Evolutionary conservation across 2,329 filamentous ascomycete species (phyloP), one percentile per base, ranked within the genome.

Genomic region (Apiospora phragmitis): DNA sequence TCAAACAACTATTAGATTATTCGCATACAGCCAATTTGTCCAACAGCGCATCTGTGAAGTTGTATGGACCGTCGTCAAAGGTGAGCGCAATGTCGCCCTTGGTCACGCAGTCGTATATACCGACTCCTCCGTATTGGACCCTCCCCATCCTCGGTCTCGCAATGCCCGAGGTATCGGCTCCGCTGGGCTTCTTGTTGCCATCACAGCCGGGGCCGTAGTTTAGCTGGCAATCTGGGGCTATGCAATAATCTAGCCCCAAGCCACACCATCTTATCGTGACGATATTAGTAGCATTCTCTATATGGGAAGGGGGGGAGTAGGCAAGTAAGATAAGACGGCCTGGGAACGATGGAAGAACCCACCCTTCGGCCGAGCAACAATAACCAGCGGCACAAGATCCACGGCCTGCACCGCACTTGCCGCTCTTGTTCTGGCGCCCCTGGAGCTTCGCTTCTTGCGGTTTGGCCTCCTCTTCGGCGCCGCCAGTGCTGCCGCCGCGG

Each of bases 61-160:
- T 80, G 70, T 85, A 87, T 49, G 89, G 90, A 2, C 90, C 90
- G 77, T 91, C 90, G 73, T 91, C 89, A 74, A 87, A 91, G 1
- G 89, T 91, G 70, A 92, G 77, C 29, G 90, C 90, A 74, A 92
- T 84, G 38, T 87, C 87, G 68, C 88, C 87, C 9, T 85, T 82
- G 66, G 83, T 82, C 4, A 80, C 79, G 72, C 86, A 88, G 73
- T 84, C 80, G 74, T 86, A 87, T 71, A 88, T 85, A 32, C 77
- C 82, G 45, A 83, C 84, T 29, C 86, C 86, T 29, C 78, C 78
- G 73, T 87, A 87, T 3, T 76, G 73, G n/a, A 87, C 79, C 12
- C 72, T 79, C n/a, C 86, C 86, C 32, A 85, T 43, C 71, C 84
- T 82, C n/a, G 84, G 79, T 65, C 86, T 80, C 55, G 80, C 74